Evolutionary conservation across 2,329 filamentous ascomycete species (phyloP).

Genomic region (Seiridium unicorne): DNA sequence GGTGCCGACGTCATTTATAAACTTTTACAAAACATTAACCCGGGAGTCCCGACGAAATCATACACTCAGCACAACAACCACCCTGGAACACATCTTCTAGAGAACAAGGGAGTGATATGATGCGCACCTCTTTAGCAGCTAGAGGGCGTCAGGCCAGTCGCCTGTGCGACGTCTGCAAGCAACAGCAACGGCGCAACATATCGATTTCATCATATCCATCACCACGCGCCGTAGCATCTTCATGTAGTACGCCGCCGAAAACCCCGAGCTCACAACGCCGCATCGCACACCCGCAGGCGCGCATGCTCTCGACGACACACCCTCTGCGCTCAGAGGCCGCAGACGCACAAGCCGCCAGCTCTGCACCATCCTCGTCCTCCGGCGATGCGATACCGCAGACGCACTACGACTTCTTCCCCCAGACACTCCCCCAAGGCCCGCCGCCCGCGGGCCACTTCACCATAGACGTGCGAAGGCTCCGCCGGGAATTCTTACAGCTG

Average conservation of each 20-base stretch:
- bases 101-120: slow-evolving; percentile 5
- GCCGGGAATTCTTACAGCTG: slow-evolving; percentile 81
- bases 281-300: background rate
- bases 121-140: slow-evolving; percentile 21
- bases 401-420: slow-evolving; percentile 87
- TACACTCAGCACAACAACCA: too few species aligned
- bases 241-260: background rate
- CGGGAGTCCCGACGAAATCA: too few species aligned
- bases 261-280: background rate
- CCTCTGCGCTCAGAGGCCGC: background rate
- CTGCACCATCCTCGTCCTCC: background rate
- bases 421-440: slow-evolving; percentile 72
- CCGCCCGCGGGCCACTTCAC: slow-evolving; percentile 76
- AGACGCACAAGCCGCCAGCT: background rate
- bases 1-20: too few species aligned
- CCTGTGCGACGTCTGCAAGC: slow-evolving; percentile 25
- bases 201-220: slow-evolving; percentile 4
- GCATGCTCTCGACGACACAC: background rate
- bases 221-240: background rate
- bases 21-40: too few species aligned
- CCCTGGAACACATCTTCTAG: background rate
- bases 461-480: slow-evolving; percentile 68
- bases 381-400: slow-evolving; percentile 37
- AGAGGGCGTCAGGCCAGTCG: slow-evolving; percentile 17
- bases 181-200: slow-evolving; percentile 13